phyloP scores from a whole-genome alignment of 768 basidiomycete genomes.

The Cystofilobasidium macerans region DNA sequence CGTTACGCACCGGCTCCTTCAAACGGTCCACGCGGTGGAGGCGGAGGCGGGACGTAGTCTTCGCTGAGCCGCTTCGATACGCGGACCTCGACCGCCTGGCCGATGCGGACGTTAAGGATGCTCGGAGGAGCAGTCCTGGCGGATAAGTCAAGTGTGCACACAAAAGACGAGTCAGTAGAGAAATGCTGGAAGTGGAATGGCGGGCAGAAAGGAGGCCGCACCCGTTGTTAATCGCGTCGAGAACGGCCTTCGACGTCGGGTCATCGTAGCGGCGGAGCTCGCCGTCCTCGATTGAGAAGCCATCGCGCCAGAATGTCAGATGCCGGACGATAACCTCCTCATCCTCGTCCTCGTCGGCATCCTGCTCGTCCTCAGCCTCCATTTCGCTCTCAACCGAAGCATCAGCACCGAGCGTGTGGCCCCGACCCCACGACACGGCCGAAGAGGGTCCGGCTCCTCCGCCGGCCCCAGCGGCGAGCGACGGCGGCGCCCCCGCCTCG shows the following conservation, averaged over 20 bases:
- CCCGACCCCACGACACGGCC: conserved; percentile 53
- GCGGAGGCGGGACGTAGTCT: conserved; percentile 55
- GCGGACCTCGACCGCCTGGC: conserved; percentile 74
- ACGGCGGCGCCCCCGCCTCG: conserved; percentile 40
- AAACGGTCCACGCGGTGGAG: conserved; percentile 47
- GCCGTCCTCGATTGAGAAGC: conserved; percentile 83
- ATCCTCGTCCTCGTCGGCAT: conserved; percentile 39
- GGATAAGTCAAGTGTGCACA: background rate
- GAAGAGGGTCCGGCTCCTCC: conserved; percentile 10
- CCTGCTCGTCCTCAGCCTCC: conserved; percentile 25
- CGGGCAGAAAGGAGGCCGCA: conserved; percentile 36
- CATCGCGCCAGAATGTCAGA: conserved; percentile 85
- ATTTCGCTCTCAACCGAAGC: conserved; percentile 40
- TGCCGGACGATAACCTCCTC: conserved; percentile 56
- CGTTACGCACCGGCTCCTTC: conserved; percentile 49
- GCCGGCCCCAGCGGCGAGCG: conserved; percentile 5
- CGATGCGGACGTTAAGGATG: conserved; percentile 58
- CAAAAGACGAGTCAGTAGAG: background rate
- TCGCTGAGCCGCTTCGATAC: conserved; percentile 60
- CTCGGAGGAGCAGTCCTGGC: conserved; percentile 64
- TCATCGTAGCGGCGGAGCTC: conserved; percentile 73
- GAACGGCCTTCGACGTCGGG: conserved; percentile 55
- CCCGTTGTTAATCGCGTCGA: conserved; percentile 72
- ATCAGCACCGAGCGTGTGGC: conserved; percentile 78
- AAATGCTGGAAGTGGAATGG: background rate